These are phyloP conservation scores for Liquidambar formosana DNA, from an alignment of 164 flowering plant genomes.

Conservation along the genomic window DNA sequence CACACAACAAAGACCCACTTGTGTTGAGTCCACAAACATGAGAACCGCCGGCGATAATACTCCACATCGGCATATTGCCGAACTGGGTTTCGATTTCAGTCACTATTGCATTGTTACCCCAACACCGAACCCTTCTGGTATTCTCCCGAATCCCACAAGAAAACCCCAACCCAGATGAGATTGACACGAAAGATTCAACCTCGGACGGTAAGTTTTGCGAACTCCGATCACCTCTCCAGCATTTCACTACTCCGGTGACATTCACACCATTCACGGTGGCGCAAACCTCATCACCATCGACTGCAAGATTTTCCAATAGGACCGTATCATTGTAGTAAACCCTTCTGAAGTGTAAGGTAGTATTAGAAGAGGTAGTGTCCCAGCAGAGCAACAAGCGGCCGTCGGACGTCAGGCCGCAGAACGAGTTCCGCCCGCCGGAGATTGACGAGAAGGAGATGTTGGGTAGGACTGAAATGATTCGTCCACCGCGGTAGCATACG, in stretches of 20 bases:
- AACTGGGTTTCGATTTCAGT: constrained; percentile 27
- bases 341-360: constrained; percentile 27
- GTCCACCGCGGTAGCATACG: constrained; percentile 43
- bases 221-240: constrained; percentile 58
- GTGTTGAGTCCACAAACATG: constrained; percentile 62
- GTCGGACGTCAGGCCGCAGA: constrained; percentile 77
- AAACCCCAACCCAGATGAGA: constrained; percentile 69
- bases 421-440: constrained; percentile 65
- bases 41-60: constrained; percentile 52
- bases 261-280: constrained; percentile 37
- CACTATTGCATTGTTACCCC: constrained; percentile 37
- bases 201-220: constrained; percentile 3
- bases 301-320: constrained; percentile 37
- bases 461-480: constrained; percentile 27
- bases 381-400: constrained; percentile 69
- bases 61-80: constrained; percentile 37
- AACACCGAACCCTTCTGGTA: constrained; percentile 44
- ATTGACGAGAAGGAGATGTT: constrained; percentile 55
- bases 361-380: constrained; percentile 28
- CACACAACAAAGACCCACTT: constrained; percentile 47
- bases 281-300: constrained; percentile 71
- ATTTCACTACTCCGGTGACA: constrained; percentile 33
- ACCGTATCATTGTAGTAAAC: constrained; percentile 38
- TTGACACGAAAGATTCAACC: constrained; percentile 21
- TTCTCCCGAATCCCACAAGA: constrained; percentile 57